Base-by-base conservation (phyloP, 306 rosid genomes). In the Vigna hirtella region DNA sequence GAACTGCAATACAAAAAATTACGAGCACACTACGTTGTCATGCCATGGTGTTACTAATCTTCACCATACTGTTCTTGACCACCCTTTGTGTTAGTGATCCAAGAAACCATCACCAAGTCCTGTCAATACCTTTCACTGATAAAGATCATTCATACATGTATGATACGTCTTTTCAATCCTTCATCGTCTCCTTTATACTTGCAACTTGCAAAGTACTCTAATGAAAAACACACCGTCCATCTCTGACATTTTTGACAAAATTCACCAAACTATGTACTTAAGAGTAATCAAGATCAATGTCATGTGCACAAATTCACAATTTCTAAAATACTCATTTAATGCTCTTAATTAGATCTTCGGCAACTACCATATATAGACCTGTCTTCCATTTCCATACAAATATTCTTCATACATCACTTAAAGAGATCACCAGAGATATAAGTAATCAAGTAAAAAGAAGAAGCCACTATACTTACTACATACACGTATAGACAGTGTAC, bases 101-200 rank as follows among this genome's bases (percentile, higher is more conserved):
- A 77, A 72, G 70, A 71, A 55, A 72, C 68, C 70, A 64, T 71
- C 85, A 66, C 52, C 52, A 63, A 43, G 57, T 77, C 70, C 79
- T 53, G 32, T 77, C 74, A 70, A 82, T 66, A 66, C 34, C 69
- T 72, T 80, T 80, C 83, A 52, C 68, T 51, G 49, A 55, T 5
- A 72, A 52, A 42, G 40, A 79, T 61, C 66, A 59, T 49, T 50
- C 48, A 49, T 61, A 45, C 48, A 49, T 70, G 32, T 17, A 30
- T 38, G 13, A 63, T 67, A 81, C 16, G 36, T 42, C 77, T 78
- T 40, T 82, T 73, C 79, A 70, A 77, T 63, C 65, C 38, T 56
- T 74, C 49, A 9, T 80, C 3, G 9, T 55, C 58, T 28, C 45
- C 64, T 13, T 22, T 38, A 53, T 36, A 74, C 67, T 11, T 24